Conservation (phyloP, 306 rosid species). For the Prunus dulcis region DNA sequence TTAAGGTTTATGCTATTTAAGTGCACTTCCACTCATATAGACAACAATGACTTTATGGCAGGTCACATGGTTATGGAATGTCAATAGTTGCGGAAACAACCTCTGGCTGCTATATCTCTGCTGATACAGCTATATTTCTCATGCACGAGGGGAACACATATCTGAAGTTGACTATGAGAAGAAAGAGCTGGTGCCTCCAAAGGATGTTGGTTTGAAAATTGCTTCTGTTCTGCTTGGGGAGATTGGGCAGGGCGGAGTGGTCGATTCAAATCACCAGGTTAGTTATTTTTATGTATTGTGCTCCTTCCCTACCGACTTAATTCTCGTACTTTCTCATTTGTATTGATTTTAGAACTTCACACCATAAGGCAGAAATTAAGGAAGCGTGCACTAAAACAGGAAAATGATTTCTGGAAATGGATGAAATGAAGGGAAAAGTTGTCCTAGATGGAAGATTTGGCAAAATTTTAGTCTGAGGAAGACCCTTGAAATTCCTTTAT, state of each 20-base stretch:
- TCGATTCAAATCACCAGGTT: slow-evolving; percentile 95
- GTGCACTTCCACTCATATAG: neutral
- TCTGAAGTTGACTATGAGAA: slow-evolving; percentile 50
- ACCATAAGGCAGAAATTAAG: neutral
- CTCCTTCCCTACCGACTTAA: neutral
- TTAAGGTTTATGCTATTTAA: slow-evolving; percentile 2
- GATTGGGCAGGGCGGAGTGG: slow-evolving; percentile 80
- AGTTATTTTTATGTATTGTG: slow-evolving; percentile 10
- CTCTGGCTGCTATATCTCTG: slow-evolving; percentile 69
- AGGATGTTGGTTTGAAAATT: slow-evolving; percentile 52
- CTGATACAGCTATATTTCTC: slow-evolving; percentile 66
- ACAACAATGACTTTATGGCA: slow-evolving; percentile 29
- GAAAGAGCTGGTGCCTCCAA: slow-evolving; percentile 58
- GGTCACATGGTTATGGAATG: slow-evolving; percentile 95
- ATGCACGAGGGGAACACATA: slow-evolving; percentile 43
- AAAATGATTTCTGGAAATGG: neutral
- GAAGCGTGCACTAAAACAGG: neutral
- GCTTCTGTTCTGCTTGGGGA: slow-evolving; percentile 71
- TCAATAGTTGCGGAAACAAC: slow-evolving; percentile 90
- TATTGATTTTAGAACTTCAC: neutral
- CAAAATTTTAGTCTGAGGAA: neutral
- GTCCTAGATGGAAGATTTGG: neutral
- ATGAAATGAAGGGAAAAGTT: neutral
- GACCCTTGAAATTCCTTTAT: neutral
- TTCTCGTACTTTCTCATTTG: neutral